phyloP scores from a whole-genome alignment of 768 basidiomycete genomes.

The Rossbeevera mucosa region DNA sequence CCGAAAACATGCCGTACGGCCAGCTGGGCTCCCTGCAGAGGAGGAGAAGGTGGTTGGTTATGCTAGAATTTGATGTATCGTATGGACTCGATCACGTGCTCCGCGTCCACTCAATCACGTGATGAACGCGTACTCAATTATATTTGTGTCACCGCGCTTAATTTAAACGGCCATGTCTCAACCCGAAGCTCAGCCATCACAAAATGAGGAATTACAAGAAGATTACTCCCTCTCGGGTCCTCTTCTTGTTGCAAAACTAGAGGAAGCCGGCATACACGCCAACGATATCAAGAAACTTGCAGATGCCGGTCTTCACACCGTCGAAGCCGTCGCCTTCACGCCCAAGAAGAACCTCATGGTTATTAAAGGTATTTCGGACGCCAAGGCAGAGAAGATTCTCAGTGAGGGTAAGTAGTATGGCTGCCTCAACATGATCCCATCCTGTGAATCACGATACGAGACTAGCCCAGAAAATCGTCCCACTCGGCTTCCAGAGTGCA shows the following conservation, averaged over 20 bases:
- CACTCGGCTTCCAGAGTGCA: slow-evolving; percentile 96
- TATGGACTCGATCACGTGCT: slow-evolving; percentile 7
- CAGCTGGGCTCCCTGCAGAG: neutral
- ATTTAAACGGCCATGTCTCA: slow-evolving; percentile 37
- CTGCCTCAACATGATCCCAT: neutral
- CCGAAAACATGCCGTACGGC: slow-evolving; percentile 28
- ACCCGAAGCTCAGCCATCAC: slow-evolving; percentile 31
- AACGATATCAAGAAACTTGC: slow-evolving; percentile 94
- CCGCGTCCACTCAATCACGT: slow-evolving; percentile 15
- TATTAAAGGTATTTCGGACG: slow-evolving; percentile 96
- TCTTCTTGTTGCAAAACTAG: slow-evolving; percentile 74
- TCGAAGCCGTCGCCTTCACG: slow-evolving; percentile 94
- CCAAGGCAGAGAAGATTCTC: slow-evolving; percentile 96
- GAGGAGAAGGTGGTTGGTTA: slow-evolving; percentile 6
- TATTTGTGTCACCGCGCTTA: neutral
- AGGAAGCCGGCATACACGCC: slow-evolving; percentile 84
- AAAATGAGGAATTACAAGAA: slow-evolving; percentile 46
- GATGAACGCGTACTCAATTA: slow-evolving; percentile 26
- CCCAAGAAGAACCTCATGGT: slow-evolving; percentile 87
- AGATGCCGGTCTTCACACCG: slow-evolving; percentile 88
- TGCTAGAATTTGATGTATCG: neutral
- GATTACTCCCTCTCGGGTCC: slow-evolving; percentile 68
- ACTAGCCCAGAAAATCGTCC: slow-evolving; percentile 90
- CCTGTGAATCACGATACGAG: slow-evolving; percentile 8
- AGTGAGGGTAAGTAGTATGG: slow-evolving; percentile 63